These are phyloP conservation scores for Mortierella sp. DNA, from an alignment of 371 early-diverging fungal species.

Conservation along the genomic window DNA sequence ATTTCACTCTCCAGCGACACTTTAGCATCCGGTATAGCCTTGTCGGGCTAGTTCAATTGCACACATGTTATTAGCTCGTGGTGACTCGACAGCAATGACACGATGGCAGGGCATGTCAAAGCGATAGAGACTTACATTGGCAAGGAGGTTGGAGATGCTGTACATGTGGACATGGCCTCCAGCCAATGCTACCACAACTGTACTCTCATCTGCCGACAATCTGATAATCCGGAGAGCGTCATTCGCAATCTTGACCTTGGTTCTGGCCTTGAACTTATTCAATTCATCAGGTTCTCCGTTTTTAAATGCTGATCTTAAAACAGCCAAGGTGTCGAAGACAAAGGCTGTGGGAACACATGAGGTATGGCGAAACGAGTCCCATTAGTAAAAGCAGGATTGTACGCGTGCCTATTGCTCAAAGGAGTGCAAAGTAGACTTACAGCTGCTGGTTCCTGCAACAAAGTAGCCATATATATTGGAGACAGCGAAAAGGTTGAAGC, in stretches of 20 bases:
- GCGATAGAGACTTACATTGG: slow-evolving; percentile 21
- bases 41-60: slow-evolving; percentile 13
- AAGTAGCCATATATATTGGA: slow-evolving; percentile 47
- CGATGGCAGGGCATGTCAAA: neutral
- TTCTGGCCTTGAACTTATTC: slow-evolving; percentile 17
- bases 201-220: slow-evolving; percentile 42
- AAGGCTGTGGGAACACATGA: slow-evolving; percentile 20
- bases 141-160: slow-evolving; percentile 18
- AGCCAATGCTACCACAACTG: slow-evolving; percentile 18
- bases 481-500: slow-evolving; percentile 29
- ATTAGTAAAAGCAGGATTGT: too few species aligned
- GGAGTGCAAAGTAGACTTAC: too few species aligned
- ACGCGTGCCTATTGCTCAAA: too few species aligned
- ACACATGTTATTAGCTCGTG: neutral
- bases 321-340: slow-evolving; percentile 27
- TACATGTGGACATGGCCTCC: slow-evolving; percentile 27
- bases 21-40: slow-evolving; percentile 7
- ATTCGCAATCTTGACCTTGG: slow-evolving; percentile 20
- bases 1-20: slow-evolving; percentile 22
- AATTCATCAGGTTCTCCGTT: slow-evolving; percentile 8
- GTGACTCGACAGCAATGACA: neutral
- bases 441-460: slow-evolving; percentile 35
- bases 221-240: slow-evolving; percentile 27
- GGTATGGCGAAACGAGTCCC: too few species aligned
- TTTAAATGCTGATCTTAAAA: slow-evolving; percentile 34